Evolutionary conservation across 306 rosid genomes (phyloP).

Genomic region (Vigna unguiculata): DNA sequence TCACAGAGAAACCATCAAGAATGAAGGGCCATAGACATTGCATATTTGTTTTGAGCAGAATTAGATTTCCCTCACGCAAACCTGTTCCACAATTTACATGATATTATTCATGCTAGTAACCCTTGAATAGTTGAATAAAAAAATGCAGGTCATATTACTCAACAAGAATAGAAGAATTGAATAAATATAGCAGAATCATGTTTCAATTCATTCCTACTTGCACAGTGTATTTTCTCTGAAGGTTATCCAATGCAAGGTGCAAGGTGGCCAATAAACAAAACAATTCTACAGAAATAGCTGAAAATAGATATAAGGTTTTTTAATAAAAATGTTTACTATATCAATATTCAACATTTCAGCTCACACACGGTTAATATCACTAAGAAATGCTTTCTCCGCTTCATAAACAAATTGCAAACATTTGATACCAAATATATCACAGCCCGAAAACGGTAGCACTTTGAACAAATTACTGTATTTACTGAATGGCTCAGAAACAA

Average conservation of each 20-base stretch:
- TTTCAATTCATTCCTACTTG: not conserved
- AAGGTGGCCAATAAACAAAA: not conserved
- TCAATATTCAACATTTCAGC: not conserved
- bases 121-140: conserved; percentile 9
- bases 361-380: not conserved
- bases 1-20: conserved; percentile 39
- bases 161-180: not conserved
- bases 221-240: not conserved
- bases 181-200: not conserved
- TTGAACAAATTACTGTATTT: not conserved
- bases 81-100: not conserved
- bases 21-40: conserved; percentile 47
- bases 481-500: not conserved
- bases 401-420: not conserved
- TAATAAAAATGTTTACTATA: not conserved
- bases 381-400: not conserved
- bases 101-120: not conserved
- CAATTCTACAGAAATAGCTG: not conserved
- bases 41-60: too few relatives aligned
- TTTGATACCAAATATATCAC: conserved; percentile 5
- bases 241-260: not conserved
- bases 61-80: not conserved
- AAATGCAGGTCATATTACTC: not conserved
- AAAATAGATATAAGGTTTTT: conserved; percentile 16
- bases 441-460: not conserved